These are phyloP conservation scores for Dryadomyces sulphureus DNA, from an alignment of 2,329 filamentous ascomycete species.

Conservation along the genomic window DNA sequence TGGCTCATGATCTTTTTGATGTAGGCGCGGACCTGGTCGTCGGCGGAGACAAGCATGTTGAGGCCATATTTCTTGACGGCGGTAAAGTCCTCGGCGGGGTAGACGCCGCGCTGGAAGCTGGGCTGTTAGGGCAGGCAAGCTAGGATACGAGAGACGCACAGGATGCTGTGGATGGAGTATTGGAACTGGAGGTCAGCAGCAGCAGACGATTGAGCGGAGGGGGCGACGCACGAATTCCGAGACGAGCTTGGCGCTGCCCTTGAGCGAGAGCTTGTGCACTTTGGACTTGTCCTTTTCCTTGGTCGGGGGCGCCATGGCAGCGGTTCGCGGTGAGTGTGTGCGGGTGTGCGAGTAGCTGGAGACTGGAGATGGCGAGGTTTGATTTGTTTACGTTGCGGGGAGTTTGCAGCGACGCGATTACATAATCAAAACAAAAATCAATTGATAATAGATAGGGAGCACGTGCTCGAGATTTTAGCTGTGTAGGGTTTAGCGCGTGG, in stretches of 20 bases:
- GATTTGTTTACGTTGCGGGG: background rate
- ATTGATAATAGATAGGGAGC: too few relatives aligned
- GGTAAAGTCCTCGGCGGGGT: constrained; percentile 93
- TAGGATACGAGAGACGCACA: too few relatives aligned
- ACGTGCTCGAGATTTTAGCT: too few relatives aligned
- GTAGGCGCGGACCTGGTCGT: constrained; percentile 97
- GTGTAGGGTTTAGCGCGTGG: too few relatives aligned
- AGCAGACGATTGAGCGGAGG: background rate
- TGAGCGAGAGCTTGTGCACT: constrained; percentile 85
- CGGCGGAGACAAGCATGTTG: constrained; percentile 92
- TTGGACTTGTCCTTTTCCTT: constrained; percentile 61
- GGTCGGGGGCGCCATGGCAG: constrained; percentile 9
- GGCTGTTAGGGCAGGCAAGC: background rate
- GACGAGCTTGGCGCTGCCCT: constrained; percentile 72
- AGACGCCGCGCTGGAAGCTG: constrained; percentile 72
- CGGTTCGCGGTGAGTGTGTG: too few relatives aligned
- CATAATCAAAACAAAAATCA: too few relatives aligned
- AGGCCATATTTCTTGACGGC: constrained; percentile 98
- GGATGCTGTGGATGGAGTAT: constrained; percentile 94
- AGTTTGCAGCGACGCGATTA: too few relatives aligned
- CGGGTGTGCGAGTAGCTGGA: background rate
- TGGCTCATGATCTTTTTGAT: constrained; percentile 99
- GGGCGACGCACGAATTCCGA: constrained; percentile 70
- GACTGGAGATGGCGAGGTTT: background rate
- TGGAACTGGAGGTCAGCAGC: constrained; percentile 49